Conservation (phyloP, 805 yeast genomes). For the Saturnispora kantuleensis region DNA sequence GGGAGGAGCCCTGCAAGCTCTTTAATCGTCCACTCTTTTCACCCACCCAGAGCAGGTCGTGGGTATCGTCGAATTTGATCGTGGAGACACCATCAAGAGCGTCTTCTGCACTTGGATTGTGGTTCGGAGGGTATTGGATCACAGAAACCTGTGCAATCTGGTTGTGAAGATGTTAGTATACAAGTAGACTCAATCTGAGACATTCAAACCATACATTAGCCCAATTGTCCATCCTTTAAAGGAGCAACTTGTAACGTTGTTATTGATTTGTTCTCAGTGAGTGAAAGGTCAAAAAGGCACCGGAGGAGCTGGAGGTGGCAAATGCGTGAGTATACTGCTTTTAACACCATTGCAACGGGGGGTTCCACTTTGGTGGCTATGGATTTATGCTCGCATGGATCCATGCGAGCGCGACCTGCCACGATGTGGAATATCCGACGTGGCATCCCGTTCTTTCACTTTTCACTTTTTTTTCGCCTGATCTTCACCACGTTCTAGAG, state of each 20-base stretch:
- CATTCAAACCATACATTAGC: slow-evolving; percentile 3
- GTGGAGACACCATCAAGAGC: slow-evolving; percentile 20
- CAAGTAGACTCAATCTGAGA: too few species aligned
- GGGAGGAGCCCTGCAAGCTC: slow-evolving; percentile 34
- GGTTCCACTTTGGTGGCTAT: not conserved
- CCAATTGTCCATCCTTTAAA: slow-evolving; percentile 11
- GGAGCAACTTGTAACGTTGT: not conserved
- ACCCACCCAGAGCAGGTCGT: slow-evolving; percentile 81
- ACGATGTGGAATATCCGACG: too few species aligned
- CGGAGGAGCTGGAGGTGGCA: not conserved
- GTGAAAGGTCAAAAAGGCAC: not conserved
- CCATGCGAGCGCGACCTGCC: not conserved
- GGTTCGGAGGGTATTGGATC: slow-evolving; percentile 18
- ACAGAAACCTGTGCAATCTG: slow-evolving; percentile 6
- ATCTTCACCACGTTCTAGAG: not conserved
- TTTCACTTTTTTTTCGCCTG: not conserved
- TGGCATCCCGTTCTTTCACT: too few species aligned
- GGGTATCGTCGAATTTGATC: slow-evolving; percentile 54
- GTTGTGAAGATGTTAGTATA: not conserved
- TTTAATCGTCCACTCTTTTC: slow-evolving; percentile 48
- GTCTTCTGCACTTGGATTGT: slow-evolving; percentile 12
- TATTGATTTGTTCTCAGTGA: not conserved
- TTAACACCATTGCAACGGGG: not conserved
- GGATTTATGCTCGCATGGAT: not conserved
- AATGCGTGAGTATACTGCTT: not conserved